These are phyloP conservation scores for Leishmania major DNA, from an alignment of 208 protist species.

Conservation along the genomic window DNA sequence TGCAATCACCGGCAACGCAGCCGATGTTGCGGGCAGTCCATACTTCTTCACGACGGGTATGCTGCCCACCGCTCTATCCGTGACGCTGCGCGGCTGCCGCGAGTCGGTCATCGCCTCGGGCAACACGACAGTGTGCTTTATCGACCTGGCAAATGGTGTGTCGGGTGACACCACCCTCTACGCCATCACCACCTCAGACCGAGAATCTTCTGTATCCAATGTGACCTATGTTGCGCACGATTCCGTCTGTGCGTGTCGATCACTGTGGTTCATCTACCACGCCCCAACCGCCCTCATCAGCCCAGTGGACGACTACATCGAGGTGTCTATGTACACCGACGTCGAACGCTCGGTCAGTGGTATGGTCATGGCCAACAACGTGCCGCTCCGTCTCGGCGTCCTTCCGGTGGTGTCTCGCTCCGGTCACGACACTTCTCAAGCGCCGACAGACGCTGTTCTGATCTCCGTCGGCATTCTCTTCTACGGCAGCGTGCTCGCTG, in stretches of 20 bases:
- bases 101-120: constrained; percentile 32
- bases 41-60: constrained; percentile 46
- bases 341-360: constrained; percentile 2
- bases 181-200: constrained; percentile 32
- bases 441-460: constrained; percentile 24
- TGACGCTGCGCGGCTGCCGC: constrained; percentile 46
- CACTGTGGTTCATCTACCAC: constrained; percentile 46
- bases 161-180: constrained; percentile 50
- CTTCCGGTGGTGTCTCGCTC: constrained; percentile 26
- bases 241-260: constrained; percentile 26
- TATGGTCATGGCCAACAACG: constrained; percentile 19
- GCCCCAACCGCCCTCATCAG: constrained; percentile 29
- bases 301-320: constrained; percentile 44
- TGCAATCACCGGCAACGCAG: background rate
- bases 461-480: constrained; percentile 46
- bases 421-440: constrained; percentile 15
- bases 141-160: constrained; percentile 46
- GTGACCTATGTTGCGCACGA: constrained; percentile 46
- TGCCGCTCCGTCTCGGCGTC: constrained; percentile 44
- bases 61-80: constrained; percentile 37
- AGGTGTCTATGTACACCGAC: constrained; percentile 37
- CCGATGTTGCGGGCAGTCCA: constrained; percentile 43
- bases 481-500: constrained; percentile 41
- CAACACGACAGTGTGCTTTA: constrained; percentile 47
- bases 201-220: constrained; percentile 30